Percentiles rank a stretch among this genome's conserved stretches.
Evolutionary conservation across 805 yeast genomes (phyloP).

Genomic region (Nakazawaea anatomiae): DNA sequence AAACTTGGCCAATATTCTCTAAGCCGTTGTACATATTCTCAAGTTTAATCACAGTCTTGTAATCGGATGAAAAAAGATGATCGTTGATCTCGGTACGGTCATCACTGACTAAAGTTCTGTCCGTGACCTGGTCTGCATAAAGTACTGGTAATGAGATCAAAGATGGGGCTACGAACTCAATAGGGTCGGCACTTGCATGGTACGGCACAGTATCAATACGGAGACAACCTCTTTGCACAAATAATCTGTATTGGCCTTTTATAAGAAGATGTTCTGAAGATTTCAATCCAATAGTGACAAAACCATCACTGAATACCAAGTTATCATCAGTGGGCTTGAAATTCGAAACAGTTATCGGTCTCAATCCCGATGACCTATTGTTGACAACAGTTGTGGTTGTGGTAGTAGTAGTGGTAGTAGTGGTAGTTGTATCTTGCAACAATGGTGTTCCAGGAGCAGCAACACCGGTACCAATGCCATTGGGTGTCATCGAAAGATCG

Average conservation of each 20-base stretch:
- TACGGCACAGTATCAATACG: constrained; percentile 32
- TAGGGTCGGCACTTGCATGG: constrained; percentile 22
- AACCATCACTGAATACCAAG: constrained; percentile 24
- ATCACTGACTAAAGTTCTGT: constrained; percentile 24
- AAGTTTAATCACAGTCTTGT: constrained; percentile 36
- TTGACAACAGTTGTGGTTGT: background rate
- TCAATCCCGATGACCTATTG: background rate
- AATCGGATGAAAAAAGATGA: constrained; percentile 32
- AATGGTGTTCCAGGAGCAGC: background rate
- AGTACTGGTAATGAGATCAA: constrained; percentile 36
- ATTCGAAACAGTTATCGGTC: constrained; percentile 24
- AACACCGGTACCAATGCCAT: background rate
- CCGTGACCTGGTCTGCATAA: constrained; percentile 32
- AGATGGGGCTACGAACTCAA: constrained; percentile 29
- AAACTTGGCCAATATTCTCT: constrained; percentile 34
- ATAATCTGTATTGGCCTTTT: constrained; percentile 40
- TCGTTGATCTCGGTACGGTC: constrained; percentile 25
- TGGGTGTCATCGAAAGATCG: background rate
- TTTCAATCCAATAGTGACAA: constrained; percentile 36
- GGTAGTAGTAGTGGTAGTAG: background rate
- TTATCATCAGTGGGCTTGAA: constrained; percentile 34
- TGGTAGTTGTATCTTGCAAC: background rate
- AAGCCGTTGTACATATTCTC: constrained; percentile 35
- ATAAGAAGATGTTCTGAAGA: constrained; percentile 35
- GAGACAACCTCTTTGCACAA: constrained; percentile 42